Evolutionary conservation across 169 alveolate species (phyloP).

Genomic region (Eimeria acervulina): DNA sequence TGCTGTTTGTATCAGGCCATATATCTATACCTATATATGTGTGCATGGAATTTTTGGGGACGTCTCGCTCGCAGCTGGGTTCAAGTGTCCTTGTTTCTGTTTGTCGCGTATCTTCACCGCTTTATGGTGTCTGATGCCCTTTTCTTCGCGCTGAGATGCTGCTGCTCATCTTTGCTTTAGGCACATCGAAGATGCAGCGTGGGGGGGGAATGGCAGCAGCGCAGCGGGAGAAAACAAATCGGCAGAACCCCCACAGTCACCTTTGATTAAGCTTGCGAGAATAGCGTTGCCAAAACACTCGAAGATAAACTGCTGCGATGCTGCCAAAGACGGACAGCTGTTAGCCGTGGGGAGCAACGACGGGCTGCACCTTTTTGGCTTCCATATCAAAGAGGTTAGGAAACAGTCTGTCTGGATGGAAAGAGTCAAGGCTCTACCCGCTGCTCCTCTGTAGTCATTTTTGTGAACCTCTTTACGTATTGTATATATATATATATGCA

Average conservation of each 20-base stretch:
- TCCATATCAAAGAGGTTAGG: conserved; percentile 70
- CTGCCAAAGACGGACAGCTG: conserved; percentile 62
- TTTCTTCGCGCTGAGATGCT: background rate
- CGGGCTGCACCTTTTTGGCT: conserved; percentile 75
- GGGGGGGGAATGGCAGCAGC: background rate
- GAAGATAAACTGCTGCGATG: conserved; percentile 62
- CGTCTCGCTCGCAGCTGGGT: background rate
- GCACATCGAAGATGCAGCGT: conserved; percentile 53
- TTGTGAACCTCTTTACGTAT: background rate
- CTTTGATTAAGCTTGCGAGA: conserved; percentile 52
- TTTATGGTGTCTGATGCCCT: background rate
- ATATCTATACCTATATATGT: too few species aligned
- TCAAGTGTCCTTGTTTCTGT: background rate
- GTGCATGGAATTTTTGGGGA: too few species aligned
- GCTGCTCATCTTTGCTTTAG: background rate
- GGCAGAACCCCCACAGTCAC: conserved; percentile 23
- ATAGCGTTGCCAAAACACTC: conserved; percentile 10
- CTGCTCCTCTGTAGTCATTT: background rate
- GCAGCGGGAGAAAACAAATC: background rate
- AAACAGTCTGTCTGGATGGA: background rate
- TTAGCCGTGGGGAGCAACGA: conserved; percentile 72
- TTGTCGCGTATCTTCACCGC: background rate
- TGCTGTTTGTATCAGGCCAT: too few species aligned
- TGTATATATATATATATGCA: too few species aligned
- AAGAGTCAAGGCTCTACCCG: background rate